These are phyloP conservation scores for Mycena galopus DNA, from an alignment of 768 basidiomycete species.

Conservation along the genomic window DNA sequence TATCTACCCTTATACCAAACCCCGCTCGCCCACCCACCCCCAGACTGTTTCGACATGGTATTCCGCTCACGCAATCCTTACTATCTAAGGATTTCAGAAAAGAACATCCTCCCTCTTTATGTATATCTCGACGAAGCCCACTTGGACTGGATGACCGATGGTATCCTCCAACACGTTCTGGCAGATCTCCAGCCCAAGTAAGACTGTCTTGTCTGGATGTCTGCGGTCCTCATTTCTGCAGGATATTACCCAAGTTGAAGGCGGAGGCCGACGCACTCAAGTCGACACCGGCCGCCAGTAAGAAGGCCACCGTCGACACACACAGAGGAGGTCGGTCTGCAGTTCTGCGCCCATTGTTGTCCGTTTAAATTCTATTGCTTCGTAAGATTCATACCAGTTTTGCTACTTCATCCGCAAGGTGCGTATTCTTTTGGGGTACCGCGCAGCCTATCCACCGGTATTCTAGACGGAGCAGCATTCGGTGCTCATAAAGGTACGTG, in stretches of 20 bases:
- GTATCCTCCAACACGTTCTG: slow-evolving; percentile 82
- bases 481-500: slow-evolving; percentile 60
- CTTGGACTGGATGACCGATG: slow-evolving; percentile 91
- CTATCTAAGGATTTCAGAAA: slow-evolving; percentile 85
- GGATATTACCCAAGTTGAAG: slow-evolving; percentile 76
- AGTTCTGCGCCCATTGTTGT: not conserved
- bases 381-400: slow-evolving; percentile 87
- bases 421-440: slow-evolving; percentile 28
- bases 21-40: no score
- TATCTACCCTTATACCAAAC: no score
- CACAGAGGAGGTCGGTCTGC: slow-evolving; percentile 79
- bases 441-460: not conserved
- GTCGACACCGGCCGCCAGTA: slow-evolving; percentile 58
- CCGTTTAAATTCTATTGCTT: slow-evolving; percentile 18
- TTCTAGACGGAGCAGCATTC: not conserved
- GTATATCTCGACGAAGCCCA: slow-evolving; percentile 93
- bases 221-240: slow-evolving; percentile 43
- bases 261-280: slow-evolving; percentile 64
- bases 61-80: slow-evolving; percentile 73
- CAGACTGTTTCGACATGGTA: no score
- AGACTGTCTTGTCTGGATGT: slow-evolving; percentile 20
- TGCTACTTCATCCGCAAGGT: slow-evolving; percentile 92
- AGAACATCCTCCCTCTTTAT: slow-evolving; percentile 83
- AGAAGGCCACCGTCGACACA: slow-evolving; percentile 84
- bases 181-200: slow-evolving; percentile 82